A percentile compares a stretch with the other conserved stretches of the same genome.
Conservation (phyloP, 2,329 filamentous ascomycete genomes). For the Aspergillus brasiliensis region DNA sequence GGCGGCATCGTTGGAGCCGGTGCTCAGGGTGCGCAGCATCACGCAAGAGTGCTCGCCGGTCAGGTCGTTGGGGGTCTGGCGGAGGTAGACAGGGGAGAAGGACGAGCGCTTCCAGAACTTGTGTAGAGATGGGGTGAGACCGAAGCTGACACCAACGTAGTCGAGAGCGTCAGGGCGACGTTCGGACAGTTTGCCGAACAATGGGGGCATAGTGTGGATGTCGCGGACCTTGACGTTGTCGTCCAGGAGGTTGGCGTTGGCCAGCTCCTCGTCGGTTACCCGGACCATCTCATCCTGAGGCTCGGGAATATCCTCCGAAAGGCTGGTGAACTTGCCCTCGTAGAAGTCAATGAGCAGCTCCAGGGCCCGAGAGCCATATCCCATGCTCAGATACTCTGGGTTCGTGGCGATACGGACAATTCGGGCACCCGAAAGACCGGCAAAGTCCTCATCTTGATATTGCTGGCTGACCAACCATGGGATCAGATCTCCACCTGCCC, state of each 20-base stretch:
- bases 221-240: conserved; percentile 91
- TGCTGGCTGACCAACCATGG: conserved; percentile 98
- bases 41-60: conserved; percentile 98
- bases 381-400: conserved; percentile 88
- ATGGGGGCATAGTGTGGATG: conserved; percentile 85
- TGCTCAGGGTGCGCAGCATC: conserved; percentile 80
- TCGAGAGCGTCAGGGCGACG: conserved; percentile 78
- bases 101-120: conserved; percentile 93
- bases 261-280: conserved; percentile 79
- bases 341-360: conserved; percentile 90
- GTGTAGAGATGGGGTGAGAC: conserved; percentile 81
- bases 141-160: conserved; percentile 94
- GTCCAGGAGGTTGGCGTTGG: conserved; percentile 72
- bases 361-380: conserved; percentile 87
- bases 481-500: conserved; percentile 89
- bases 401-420: conserved; percentile 95
- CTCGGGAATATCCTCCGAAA: conserved; percentile 70
- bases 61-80: conserved; percentile 93
- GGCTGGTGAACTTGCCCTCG: conserved; percentile 83
- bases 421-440: conserved; percentile 85
- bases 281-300: conserved; percentile 66
- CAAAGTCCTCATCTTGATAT: conserved; percentile 97
- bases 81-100: conserved; percentile 88
- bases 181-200: conserved; percentile 87
- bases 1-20: conserved; percentile 63